phyloP scores from a whole-genome alignment of 768 basidiomycete species.

The Lentinula guzmanii region DNA sequence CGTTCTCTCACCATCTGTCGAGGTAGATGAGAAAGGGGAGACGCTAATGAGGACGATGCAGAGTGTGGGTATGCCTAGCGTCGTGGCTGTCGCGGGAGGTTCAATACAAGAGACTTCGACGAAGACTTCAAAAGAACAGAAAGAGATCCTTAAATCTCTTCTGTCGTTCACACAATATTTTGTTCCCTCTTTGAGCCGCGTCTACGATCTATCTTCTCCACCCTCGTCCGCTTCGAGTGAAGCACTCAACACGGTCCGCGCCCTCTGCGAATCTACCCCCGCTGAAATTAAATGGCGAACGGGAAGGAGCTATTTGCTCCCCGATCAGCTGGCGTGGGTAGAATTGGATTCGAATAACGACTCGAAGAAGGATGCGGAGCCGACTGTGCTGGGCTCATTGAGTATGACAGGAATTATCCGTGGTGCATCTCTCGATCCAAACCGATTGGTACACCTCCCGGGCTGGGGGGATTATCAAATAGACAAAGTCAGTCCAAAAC shows the following conservation, averaged over 20 bases:
- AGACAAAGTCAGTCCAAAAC: conserved; percentile 48
- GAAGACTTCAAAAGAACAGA: conserved; percentile 19
- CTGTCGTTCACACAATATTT: conserved; percentile 96
- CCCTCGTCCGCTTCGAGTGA: conserved; percentile 38
- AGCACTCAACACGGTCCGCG: conserved; percentile 63
- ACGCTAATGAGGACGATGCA: conserved; percentile 83
- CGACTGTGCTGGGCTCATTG: conserved; percentile 37
- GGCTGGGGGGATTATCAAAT: conserved; percentile 87
- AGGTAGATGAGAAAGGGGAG: conserved; percentile 85
- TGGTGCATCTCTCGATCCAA: conserved; percentile 72
- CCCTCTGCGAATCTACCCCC: conserved; percentile 82
- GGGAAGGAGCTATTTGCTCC: conserved; percentile 70
- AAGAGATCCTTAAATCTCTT: conserved; percentile 76
- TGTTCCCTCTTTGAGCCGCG: conserved; percentile 70
- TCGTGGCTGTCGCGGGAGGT: conserved; percentile 62
- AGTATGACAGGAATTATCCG: conserved; percentile 81
- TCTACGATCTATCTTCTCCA: conserved; percentile 61
- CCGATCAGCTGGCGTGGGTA: conserved; percentile 56
- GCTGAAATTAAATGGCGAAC: conserved; percentile 78
- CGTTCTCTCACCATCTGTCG: conserved; percentile 70
- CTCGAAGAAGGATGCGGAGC: not conserved
- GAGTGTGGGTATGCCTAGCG: conserved; percentile 84
- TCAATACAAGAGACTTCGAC: conserved; percentile 20
- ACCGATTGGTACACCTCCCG: conserved; percentile 83
- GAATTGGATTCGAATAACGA: not conserved